Percentiles rank a stretch among this genome's conserved stretches.
Conservation (phyloP, 148 eudicot species). For the Persicaria maculosa region DNA sequence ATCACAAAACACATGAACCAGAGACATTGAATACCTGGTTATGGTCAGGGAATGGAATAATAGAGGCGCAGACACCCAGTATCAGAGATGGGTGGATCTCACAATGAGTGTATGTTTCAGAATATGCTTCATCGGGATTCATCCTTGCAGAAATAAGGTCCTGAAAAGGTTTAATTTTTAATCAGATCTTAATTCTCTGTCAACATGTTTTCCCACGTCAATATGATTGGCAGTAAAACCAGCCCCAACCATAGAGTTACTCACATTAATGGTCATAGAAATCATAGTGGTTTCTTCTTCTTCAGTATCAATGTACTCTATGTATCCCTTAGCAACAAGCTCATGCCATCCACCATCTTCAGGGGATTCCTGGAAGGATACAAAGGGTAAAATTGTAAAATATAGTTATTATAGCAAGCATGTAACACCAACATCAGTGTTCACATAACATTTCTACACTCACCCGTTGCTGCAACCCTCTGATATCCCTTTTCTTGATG, state of each 20-base stretch:
- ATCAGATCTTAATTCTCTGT: constrained; percentile 1
- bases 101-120: constrained; percentile 94
- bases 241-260: constrained; percentile 7
- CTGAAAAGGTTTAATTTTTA: constrained; percentile 28
- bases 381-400: background rate
- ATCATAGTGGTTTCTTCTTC: constrained; percentile 99
- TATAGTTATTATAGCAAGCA: background rate
- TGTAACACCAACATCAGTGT: background rate
- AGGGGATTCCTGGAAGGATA: constrained; percentile 63
- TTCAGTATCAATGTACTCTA: constrained; percentile 95
- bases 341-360: constrained; percentile 99
- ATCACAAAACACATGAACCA: too few species aligned
- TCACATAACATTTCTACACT: background rate
- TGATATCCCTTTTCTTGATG: constrained; percentile 80
- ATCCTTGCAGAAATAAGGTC: constrained; percentile 80
- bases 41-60: constrained; percentile 71
- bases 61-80: constrained; percentile 97
- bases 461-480: constrained; percentile 81
- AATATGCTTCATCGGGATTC: constrained; percentile 84
- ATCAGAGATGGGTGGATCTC: constrained; percentile 97
- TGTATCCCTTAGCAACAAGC: constrained; percentile 79
- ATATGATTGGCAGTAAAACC: background rate
- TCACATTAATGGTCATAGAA: constrained; percentile 96
- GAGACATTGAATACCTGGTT: too few species aligned
- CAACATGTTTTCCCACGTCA: background rate